These are phyloP conservation scores for Andrographis paniculata DNA, from an alignment of 305 asterid species.

Conservation along the genomic window DNA sequence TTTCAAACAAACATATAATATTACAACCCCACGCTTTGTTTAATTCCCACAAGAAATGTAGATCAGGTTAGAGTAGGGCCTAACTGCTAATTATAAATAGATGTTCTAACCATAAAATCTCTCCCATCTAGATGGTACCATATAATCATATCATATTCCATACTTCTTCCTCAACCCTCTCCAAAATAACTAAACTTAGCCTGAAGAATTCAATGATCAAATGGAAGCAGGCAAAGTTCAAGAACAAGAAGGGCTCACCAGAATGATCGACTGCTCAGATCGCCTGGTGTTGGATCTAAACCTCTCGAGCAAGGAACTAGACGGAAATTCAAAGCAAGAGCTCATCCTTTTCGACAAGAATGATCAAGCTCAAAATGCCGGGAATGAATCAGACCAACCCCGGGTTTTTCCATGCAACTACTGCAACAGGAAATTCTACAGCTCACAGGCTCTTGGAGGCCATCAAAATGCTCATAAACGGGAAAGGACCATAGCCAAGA, in stretches of 20 bases:
- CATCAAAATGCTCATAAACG: conserved; percentile 90
- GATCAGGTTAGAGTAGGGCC: too few species aligned
- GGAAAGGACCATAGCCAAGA: conserved; percentile 63
- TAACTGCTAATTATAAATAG: too few species aligned
- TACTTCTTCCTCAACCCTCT: conserved; percentile 9
- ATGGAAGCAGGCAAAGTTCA: conserved; percentile 5
- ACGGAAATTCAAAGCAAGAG: conserved; percentile 22
- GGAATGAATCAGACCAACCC: conserved; percentile 9
- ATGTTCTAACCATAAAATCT: too few species aligned
- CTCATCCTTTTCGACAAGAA: conserved; percentile 27
- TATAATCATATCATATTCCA: too few species aligned
- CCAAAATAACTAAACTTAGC: conserved; percentile 4
- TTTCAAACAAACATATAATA: too few species aligned
- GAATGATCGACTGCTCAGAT: conserved; percentile 10
- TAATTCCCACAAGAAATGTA: too few species aligned
- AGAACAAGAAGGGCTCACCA: conserved; percentile 6
- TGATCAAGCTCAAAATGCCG: conserved; percentile 9
- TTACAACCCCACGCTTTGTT: background rate
- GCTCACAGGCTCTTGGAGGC: conserved; percentile 91
- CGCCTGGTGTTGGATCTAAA: conserved; percentile 39
- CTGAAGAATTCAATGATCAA: background rate
- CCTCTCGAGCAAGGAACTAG: conserved; percentile 29
- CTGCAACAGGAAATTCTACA: conserved; percentile 71
- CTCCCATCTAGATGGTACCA: too few species aligned
- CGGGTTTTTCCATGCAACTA: conserved; percentile 73